phyloP scores from a whole-genome alignment of 2,329 filamentous ascomycete species.

The Fusarium albidum region DNA sequence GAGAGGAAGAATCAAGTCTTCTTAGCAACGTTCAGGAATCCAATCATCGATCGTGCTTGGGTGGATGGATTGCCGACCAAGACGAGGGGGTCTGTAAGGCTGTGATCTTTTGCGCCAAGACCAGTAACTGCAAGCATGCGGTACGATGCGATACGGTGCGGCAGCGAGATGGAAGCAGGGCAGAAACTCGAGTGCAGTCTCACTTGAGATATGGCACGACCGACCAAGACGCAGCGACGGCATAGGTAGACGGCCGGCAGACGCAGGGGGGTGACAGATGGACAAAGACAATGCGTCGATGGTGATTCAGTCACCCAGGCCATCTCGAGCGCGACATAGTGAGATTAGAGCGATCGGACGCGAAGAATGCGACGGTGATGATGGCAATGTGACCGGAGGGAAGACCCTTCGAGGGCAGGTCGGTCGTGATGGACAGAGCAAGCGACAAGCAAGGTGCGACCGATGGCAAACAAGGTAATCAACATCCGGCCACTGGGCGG shows the following conservation, averaged over 20 bases:
- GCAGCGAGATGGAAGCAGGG: not conserved
- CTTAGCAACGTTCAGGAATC: constrained; percentile 3
- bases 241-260: constrained; percentile 28
- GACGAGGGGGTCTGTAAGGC: constrained; percentile 15
- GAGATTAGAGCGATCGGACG: not conserved
- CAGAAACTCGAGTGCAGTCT: constrained; percentile 1
- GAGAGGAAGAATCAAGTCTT: not conserved
- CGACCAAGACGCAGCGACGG: constrained; percentile 15
- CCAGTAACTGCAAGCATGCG: constrained; percentile 11
- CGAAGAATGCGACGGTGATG: constrained; percentile 4
- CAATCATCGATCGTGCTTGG: constrained; percentile 11
- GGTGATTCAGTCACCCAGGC: constrained; percentile 39
- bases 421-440: constrained; percentile 5
- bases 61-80: constrained; percentile 6
- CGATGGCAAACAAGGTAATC: constrained; percentile 10
- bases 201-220: constrained; percentile 24
- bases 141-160: not conserved
- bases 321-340: constrained; percentile 12
- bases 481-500: constrained; percentile 29
- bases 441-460: constrained; percentile 11
- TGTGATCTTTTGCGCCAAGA: constrained; percentile 8
- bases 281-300: constrained; percentile 8
- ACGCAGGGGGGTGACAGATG: constrained; percentile 4
- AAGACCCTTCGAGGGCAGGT: constrained; percentile 1
- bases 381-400: not conserved